These are phyloP conservation scores for Cystobasidium sp. DNA, from an alignment of 1,284 basidiomycete genomes.

Conservation along the genomic window DNA sequence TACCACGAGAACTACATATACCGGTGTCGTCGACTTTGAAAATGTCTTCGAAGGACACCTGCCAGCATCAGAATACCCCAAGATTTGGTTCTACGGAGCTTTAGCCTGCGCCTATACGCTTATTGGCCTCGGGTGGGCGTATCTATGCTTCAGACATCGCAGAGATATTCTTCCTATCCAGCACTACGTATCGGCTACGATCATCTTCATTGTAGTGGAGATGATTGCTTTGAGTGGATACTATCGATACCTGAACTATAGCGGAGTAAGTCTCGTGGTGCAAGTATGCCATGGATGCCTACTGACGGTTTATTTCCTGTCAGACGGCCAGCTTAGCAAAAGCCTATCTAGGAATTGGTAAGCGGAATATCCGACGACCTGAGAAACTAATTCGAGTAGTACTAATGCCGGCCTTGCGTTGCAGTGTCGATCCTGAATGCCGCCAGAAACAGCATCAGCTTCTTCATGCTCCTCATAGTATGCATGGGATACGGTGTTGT, in stretches of 20 bases:
- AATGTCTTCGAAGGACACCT: constrained; percentile 89
- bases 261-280: constrained; percentile 67
- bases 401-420: background rate
- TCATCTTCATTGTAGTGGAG: constrained; percentile 86
- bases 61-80: constrained; percentile 94
- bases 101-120: constrained; percentile 78
- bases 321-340: constrained; percentile 49
- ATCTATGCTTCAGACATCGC: constrained; percentile 78
- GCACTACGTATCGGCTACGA: constrained; percentile 91
- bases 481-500: constrained; percentile 54
- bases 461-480: constrained; percentile 93
- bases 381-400: too few relatives aligned
- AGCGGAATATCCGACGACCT: constrained; percentile 52
- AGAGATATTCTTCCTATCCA: constrained; percentile 83
- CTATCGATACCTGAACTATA: constrained; percentile 86
- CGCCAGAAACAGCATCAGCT: constrained; percentile 87
- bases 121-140: constrained; percentile 77
- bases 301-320: background rate
- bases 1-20: constrained; percentile 62
- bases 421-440: constrained; percentile 87
- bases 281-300: constrained; percentile 14
- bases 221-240: constrained; percentile 90
- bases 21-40: constrained; percentile 79
- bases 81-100: constrained; percentile 88
- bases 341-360: constrained; percentile 73